Evolutionary conservation across 2,329 filamentous ascomycete species (phyloP), one percentile per base, ranked within the genome.

Genomic region (Nannizziopsis barbatae): DNA sequence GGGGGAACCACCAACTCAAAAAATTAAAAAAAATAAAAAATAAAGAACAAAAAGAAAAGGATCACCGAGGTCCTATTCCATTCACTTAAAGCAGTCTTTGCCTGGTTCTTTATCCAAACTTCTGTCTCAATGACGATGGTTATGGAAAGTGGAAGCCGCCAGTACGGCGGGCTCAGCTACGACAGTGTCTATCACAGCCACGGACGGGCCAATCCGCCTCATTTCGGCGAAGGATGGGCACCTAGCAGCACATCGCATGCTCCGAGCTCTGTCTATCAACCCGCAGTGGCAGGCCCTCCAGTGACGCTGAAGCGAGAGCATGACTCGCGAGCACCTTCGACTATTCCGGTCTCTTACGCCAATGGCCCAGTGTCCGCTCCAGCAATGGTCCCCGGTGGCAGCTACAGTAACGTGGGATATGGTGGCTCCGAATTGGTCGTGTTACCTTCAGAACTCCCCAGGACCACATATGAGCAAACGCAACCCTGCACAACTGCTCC

Each of bases 161-260:
- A 80, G 66, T 86, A 84, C 71, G 85, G 77, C 62, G 78, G 76
- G 65, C 76, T 94, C 72, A 80, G 79, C 67, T 92, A 90, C 74
- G 86, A 90, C 68, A 76, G 80, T 65, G 81, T 88, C 75, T 80
- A 84, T 64, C 75, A 72, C 63, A 75, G 69, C 66, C 75, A 79
- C 61, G 79, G 86, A 76, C 77, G 81, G 60, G 73, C 70, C 63
- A 71, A 58, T 37, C 59, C 65, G 36, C 80, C 84, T 55, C 84
- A 92, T 56, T 95, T 95, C 72, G 88, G 84, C 61, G 92, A 95
- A 67, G 88, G 88, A 37, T 95, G 89, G 89, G 77, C 85, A 75
- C 70, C 73, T 55, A 65, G 67, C 62, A 74, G 64, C 59, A 72
- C 62, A 52, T 75, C 69, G 64, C 75, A 70, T 73, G 79, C 70